These are phyloP conservation scores for Tetraselmis chui DNA, from an alignment of 139 green algal species.

Conservation along the genomic window DNA sequence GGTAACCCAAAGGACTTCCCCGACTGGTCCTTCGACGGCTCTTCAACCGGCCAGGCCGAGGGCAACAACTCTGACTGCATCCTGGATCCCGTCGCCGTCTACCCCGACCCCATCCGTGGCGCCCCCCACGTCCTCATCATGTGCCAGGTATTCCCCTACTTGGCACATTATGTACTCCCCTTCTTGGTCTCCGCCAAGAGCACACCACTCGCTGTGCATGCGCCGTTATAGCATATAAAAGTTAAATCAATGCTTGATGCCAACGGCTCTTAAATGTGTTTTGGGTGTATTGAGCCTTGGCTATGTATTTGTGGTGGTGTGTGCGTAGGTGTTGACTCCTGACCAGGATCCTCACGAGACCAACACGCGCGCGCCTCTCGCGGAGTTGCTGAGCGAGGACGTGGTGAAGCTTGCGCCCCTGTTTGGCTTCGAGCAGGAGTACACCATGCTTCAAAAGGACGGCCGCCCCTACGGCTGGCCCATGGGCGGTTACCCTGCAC, in stretches of 20 bases:
- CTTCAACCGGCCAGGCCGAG: slow-evolving; percentile 74
- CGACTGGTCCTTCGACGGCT: slow-evolving; percentile 75
- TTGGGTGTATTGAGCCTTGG: too few relatives aligned
- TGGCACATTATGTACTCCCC: too few relatives aligned
- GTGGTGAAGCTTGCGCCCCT: slow-evolving; percentile 51
- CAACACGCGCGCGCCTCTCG: slow-evolving; percentile 78
- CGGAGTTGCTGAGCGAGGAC: slow-evolving; percentile 64
- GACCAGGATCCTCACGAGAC: slow-evolving; percentile 66
- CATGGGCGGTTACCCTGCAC: slow-evolving; percentile 71
- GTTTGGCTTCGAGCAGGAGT: slow-evolving; percentile 90
- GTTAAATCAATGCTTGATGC: too few relatives aligned
- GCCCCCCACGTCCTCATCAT: slow-evolving; percentile 84
- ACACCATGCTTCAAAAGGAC: slow-evolving; percentile 72
- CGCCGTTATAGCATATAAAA: too few relatives aligned
- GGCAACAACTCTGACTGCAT: slow-evolving; percentile 91
- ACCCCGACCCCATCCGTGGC: slow-evolving; percentile 84
- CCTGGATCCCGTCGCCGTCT: slow-evolving; percentile 68
- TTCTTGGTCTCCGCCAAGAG: too few relatives aligned
- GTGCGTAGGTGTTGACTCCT: slow-evolving; percentile 64
- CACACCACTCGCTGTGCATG: too few relatives aligned
- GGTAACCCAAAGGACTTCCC: slow-evolving; percentile 66
- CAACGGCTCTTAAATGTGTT: too few relatives aligned
- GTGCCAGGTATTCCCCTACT: too few relatives aligned
- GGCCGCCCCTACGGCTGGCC: slow-evolving; percentile 72
- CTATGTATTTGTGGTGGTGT: too few relatives aligned